phyloP scores from a whole-genome alignment of 768 basidiomycete genomes.

The Amanita subjunquillea region DNA sequence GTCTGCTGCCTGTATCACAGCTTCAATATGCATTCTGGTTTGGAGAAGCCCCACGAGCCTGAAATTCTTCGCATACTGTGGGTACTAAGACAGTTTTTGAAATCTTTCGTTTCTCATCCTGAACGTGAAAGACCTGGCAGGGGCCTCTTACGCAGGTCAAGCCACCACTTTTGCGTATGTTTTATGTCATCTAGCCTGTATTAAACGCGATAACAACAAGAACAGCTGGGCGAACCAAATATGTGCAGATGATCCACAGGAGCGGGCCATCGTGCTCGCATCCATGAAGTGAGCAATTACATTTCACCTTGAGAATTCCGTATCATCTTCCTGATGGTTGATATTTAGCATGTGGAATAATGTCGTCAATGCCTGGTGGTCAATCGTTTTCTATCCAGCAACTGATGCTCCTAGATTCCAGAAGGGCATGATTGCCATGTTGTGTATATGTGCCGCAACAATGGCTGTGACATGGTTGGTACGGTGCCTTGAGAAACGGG shows the following conservation, averaged over 20 bases:
- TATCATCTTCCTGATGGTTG: neutral
- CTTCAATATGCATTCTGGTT: constrained; percentile 48
- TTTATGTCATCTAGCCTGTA: neutral
- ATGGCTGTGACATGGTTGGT: constrained; percentile 44
- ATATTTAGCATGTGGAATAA: constrained; percentile 56
- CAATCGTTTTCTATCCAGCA: constrained; percentile 63
- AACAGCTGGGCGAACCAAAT: constrained; percentile 72
- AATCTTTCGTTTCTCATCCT: neutral
- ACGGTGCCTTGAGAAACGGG: constrained; percentile 39
- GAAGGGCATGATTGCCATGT: constrained; percentile 64
- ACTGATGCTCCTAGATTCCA: constrained; percentile 59
- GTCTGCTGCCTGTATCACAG: constrained; percentile 40
- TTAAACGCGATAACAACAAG: neutral
- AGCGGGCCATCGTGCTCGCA: constrained; percentile 58
- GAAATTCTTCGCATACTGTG: constrained; percentile 73
- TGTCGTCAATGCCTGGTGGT: constrained; percentile 61
- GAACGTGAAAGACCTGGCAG: constrained; percentile 34
- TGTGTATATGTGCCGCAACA: constrained; percentile 47
- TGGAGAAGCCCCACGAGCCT: constrained; percentile 49
- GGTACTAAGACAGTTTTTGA: constrained; percentile 10
- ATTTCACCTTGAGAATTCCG: neutral
- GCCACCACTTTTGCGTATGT: constrained; percentile 66
- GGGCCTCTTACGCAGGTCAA: constrained; percentile 66
- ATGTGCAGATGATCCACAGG: constrained; percentile 60
- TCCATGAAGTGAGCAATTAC: constrained; percentile 53